Percentiles rank a stretch among this genome's conserved stretches.
phyloP scores from a whole-genome alignment of 1,284 basidiomycete genomes.

The Ustilago cynodontis region DNA sequence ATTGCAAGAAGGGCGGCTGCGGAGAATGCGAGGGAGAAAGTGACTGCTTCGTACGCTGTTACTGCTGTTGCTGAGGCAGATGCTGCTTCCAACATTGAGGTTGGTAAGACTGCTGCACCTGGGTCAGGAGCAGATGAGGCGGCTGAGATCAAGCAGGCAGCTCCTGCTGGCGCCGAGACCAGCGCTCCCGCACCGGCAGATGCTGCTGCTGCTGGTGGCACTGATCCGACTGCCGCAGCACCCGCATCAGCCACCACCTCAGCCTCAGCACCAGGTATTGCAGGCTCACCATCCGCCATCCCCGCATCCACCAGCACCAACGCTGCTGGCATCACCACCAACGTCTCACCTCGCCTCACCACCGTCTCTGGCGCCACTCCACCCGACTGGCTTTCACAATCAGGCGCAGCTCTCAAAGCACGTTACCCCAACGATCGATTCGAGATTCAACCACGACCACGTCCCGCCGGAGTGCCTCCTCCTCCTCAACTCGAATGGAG shows the following conservation, averaged over 20 bases:
- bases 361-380: constrained; percentile 30
- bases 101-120: neutral
- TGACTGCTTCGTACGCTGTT: constrained; percentile 27
- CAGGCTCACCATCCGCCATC: constrained; percentile 9
- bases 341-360: constrained; percentile 37
- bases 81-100: neutral
- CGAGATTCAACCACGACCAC: constrained; percentile 57
- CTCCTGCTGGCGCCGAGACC: neutral
- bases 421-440: constrained; percentile 87
- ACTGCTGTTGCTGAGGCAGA: constrained; percentile 22
- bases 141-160: neutral
- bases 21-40: constrained; percentile 32
- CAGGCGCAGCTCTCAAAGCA: constrained; percentile 77
- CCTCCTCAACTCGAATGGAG: constrained; percentile 79
- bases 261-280: neutral
- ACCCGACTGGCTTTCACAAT: constrained; percentile 79
- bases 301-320: constrained; percentile 17
- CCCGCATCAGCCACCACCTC: neutral
- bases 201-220: neutral
- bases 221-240: neutral
- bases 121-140: neutral
- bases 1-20: constrained; percentile 32
- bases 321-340: constrained; percentile 18
- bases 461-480: constrained; percentile 39
- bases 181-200: neutral